A percentile compares a stretch with the other conserved stretches of the same genome.
These are phyloP conservation scores for Talaromyces sp. DNA, from an alignment of 2,329 filamentous ascomycete genomes.

Conservation along the genomic window DNA sequence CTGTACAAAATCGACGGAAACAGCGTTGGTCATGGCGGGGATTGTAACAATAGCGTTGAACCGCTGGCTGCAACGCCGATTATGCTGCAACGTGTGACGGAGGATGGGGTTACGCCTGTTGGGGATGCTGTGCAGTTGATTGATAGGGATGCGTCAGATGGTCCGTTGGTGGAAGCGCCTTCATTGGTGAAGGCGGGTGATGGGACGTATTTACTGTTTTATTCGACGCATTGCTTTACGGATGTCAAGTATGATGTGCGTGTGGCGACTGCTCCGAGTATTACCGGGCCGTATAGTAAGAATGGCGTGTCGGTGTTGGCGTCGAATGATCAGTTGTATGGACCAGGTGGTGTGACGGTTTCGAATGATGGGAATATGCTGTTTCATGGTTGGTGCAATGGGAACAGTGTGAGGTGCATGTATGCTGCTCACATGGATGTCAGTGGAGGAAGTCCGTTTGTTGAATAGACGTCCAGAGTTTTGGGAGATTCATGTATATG, in stretches of 20 bases:
- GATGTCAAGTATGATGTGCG: conserved; percentile 58
- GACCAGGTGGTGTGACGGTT: conserved; percentile 36
- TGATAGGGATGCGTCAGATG: conserved; percentile 63
- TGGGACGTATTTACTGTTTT: conserved; percentile 60
- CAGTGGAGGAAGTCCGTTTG: not conserved
- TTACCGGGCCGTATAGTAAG: conserved; percentile 42
- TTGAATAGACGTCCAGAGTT: not conserved
- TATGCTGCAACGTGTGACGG: conserved; percentile 41
- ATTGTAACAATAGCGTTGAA: conserved; percentile 47
- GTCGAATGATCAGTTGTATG: conserved; percentile 31
- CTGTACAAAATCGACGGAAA: conserved; percentile 69
- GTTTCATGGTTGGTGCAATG: conserved; percentile 34
- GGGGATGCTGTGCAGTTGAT: conserved; percentile 58
- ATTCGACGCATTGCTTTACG: conserved; percentile 60
- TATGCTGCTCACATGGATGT: conserved; percentile 32
- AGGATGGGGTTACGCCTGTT: conserved; percentile 53
- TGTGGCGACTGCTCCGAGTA: conserved; percentile 52
- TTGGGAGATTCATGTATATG: not conserved
- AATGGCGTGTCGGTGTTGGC: conserved; percentile 35
- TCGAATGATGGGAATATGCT: conserved; percentile 35
- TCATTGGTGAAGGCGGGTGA: conserved; percentile 45
- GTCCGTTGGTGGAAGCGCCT: conserved; percentile 64
- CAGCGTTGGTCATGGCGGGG: conserved; percentile 62
- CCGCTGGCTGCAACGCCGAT: conserved; percentile 40
- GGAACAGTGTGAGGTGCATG: conserved; percentile 29